A percentile compares a stretch with the other conserved stretches of the same genome.
Evolutionary conservation across 805 yeast species (phyloP).

Genomic region (Ogataea paradorogensis): DNA sequence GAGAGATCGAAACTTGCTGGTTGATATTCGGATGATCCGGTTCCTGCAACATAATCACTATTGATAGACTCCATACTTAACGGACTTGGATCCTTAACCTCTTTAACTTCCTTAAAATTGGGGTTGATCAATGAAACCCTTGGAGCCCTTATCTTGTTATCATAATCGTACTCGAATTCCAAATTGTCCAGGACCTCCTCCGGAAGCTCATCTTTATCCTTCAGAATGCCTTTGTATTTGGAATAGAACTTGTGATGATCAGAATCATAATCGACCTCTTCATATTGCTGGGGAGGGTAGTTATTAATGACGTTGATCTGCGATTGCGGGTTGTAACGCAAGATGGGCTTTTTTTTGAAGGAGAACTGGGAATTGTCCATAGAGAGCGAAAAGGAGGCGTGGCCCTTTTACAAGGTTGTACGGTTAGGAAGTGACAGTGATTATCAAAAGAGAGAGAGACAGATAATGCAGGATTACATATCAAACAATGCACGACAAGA

Average conservation of each 20-base stretch:
- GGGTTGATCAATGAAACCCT: conserved; percentile 40
- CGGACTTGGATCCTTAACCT: conserved; percentile 6
- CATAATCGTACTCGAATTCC: conserved; percentile 40
- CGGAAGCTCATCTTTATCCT: conserved; percentile 30
- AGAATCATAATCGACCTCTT: conserved; percentile 26
- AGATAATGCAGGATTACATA: neutral
- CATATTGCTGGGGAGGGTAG: conserved; percentile 33
- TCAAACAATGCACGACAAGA: no score
- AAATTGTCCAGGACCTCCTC: conserved; percentile 28
- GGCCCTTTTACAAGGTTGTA: neutral
- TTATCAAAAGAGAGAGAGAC: conserved; percentile 1
- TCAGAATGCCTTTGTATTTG: conserved; percentile 31
- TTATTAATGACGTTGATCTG: conserved; percentile 29
- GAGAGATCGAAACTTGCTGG: conserved; percentile 49
- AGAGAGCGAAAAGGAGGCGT: neutral
- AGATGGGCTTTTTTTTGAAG: conserved; percentile 31
- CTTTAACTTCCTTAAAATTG: conserved; percentile 1
- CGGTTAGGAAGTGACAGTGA: neutral
- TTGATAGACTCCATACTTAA: no score
- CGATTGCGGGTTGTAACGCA: conserved; percentile 20
- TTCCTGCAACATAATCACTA: conserved; percentile 2
- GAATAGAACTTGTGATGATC: conserved; percentile 31
- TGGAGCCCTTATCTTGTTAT: conserved; percentile 55
- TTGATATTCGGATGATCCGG: conserved; percentile 25
- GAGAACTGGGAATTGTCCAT: conserved; percentile 24